Base-by-base conservation (phyloP, 768 basidiomycete genomes). In the Symmetrospora coprosmae region DNA sequence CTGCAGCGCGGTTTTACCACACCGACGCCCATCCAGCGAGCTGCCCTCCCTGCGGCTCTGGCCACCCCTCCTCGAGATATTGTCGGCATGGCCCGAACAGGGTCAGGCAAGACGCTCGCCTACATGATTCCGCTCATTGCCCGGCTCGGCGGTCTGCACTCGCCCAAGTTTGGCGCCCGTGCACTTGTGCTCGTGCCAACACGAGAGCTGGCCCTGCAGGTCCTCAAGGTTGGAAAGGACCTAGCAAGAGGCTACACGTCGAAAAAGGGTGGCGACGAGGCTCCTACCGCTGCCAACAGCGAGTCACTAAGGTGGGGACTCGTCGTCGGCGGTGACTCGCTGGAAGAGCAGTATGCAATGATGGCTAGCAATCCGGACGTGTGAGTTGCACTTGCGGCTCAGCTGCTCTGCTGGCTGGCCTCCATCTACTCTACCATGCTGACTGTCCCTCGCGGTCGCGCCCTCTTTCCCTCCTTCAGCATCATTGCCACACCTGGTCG, bases 401-500 rank as follows among this genome's bases (percentile, higher is more conserved):
- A 34, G 27, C 53, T 19, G 35, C 45, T 6, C 1, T 19, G 7
- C 17, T 5, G 27, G 17, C 9, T 8, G 8, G 13, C 45, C 34
- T 50, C 3, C 23, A n/a, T 19, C 21, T n/a, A n/a, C n/a, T n/a
- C n/a, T n/a, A n/a, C n/a, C n/a, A n/a, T n/a, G n/a, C n/a, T n/a
- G n/a, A n/a, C n/a, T n/a, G n/a, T n/a, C n/a, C n/a, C 21, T 45
- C 21, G 6, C 25, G n/a, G 17, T 33, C n/a, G 47, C 2, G 19
- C 28, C 9, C 5, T 47, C n/a, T n/a, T n/a, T 46, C 28, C 37
- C n/a, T n/a, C 31, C 33, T 0, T 6, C 66, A 96, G 91, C 19
- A 86, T 99, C 64, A 92, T 99, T 66, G 92, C 94, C 23, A 99
- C 94, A 11, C 94, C 94, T 17, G 94, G 94, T 62, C 89, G 94